Evolutionary conservation across 1,284 basidiomycete species (phyloP).

Genomic region (Ganoderma leucocontextum): DNA sequence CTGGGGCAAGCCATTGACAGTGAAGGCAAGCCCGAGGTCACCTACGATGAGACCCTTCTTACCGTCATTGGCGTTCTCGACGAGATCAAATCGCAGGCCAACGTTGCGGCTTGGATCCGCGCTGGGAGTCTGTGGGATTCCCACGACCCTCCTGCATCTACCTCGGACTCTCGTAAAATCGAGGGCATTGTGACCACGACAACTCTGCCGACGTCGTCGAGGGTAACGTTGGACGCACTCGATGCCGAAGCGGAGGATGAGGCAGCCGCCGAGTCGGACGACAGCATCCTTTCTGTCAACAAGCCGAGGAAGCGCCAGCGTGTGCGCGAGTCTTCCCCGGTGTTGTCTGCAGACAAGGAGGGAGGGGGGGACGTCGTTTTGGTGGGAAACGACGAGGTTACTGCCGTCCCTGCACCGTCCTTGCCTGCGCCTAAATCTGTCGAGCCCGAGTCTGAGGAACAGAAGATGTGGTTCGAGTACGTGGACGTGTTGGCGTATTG

Average conservation of each 20-base stretch:
- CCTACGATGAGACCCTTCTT: constrained; percentile 67
- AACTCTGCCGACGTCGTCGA: neutral
- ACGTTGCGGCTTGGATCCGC: constrained; percentile 74
- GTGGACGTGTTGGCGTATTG: constrained; percentile 53
- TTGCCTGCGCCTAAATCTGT: neutral
- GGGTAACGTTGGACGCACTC: neutral
- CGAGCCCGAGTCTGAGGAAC: constrained; percentile 5
- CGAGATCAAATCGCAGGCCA: constrained; percentile 62
- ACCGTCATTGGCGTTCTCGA: constrained; percentile 81
- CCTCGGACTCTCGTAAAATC: neutral
- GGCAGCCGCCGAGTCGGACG: constrained; percentile 15
- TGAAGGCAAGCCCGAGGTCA: constrained; percentile 28
- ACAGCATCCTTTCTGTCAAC: constrained; percentile 27
- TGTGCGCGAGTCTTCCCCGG: constrained; percentile 14
- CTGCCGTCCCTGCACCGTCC: constrained; percentile 5
- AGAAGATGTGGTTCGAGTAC: constrained; percentile 66
- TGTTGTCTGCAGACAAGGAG: no score
- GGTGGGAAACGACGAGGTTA: constrained; percentile 35
- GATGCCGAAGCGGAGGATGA: constrained; percentile 1
- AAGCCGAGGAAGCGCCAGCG: constrained; percentile 29
- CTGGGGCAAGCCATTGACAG: constrained; percentile 18
- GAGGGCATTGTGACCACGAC: neutral
- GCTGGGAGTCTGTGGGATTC: constrained; percentile 60
- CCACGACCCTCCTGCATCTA: constrained; percentile 10
- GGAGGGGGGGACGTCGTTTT: constrained; percentile 12